Evolutionary conservation across 2,329 filamentous ascomycete species (phyloP), one percentile per base, ranked within the genome.

Genomic region (Hysterium pulicare): DNA sequence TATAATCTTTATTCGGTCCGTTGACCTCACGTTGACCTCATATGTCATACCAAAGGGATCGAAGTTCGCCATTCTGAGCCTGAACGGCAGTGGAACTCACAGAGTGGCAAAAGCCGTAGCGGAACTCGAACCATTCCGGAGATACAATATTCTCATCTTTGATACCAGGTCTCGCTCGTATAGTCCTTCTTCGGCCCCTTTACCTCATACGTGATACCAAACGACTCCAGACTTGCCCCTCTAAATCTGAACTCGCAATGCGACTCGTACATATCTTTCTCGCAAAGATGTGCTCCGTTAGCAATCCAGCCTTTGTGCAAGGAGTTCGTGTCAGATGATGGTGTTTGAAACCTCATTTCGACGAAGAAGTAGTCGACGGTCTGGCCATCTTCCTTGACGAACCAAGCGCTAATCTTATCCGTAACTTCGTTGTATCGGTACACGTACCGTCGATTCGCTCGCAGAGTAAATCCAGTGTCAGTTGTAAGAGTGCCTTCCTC

Each of bases 171-270:
- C 40, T 65, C 64, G 26, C 63, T 59, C n/a, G 55, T 58, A 45
- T 90, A 90, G 56, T 89, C 82, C 67, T 90, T 90, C 60, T 81
- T 81, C 2, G 85, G 86, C 0, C 86, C 86, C 20, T 76, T 79
- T 2, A 89, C 86, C 1, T 72, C 74, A 53, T 88, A 87, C 40
- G 71, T 75, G 33, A 86, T 71, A 22, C 64, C 74, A 78, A 83
- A 87, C 20, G 72, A 64, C 40, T 61, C 59, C 50, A 88, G 53
- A 33, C 76, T 76, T 1, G 83, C 71, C 10, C 77, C 79, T 36
- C 72, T 61, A 56, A 87, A 85, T 7, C 63, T 64, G 63, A 90
- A 90, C 47, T 81, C 75, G 61, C 88, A 89, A 33, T 72, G 70
- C 31, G 86, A 83, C 42, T 85, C 74, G 57, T 90, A 90, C 50